Percentiles rank a stretch among this genome's conserved stretches.
phyloP scores from a whole-genome alignment of 495 filamentous ascomycete genomes.

The Talaromyces proteolyticus region DNA sequence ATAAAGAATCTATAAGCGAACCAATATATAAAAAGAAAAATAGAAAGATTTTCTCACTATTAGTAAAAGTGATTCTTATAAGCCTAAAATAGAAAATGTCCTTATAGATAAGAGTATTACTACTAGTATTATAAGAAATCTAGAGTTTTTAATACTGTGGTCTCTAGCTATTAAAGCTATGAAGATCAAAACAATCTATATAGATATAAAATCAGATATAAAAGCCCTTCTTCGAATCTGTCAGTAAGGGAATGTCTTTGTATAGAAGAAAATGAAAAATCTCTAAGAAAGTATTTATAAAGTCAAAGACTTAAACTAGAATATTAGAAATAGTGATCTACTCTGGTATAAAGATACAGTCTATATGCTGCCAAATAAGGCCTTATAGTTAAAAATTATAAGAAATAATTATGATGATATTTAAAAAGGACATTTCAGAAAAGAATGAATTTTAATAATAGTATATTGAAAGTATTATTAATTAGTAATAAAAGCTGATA shows the following conservation, averaged over 20 bases:
- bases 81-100: neutral
- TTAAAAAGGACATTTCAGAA: no score
- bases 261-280: neutral
- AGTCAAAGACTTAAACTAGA: neutral
- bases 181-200: neutral
- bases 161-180: neutral
- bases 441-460: neutral
- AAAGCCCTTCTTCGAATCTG: no score
- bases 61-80: neutral
- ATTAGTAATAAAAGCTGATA: neutral
- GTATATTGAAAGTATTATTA: constrained; percentile 1
- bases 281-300: neutral
- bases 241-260: neutral
- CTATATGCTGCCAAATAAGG: neutral
- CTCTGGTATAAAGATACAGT: neutral
- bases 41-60: neutral
- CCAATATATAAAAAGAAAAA: no score
- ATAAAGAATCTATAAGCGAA: no score
- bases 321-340: neutral
- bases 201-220: neutral
- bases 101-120: neutral
- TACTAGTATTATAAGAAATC: neutral
- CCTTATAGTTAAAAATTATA: neutral
- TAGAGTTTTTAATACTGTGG: neutral
- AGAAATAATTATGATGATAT: neutral